Evolutionary conservation across 495 filamentous ascomycete genomes (phyloP).

Genomic region (Achaetomiella virescens): DNA sequence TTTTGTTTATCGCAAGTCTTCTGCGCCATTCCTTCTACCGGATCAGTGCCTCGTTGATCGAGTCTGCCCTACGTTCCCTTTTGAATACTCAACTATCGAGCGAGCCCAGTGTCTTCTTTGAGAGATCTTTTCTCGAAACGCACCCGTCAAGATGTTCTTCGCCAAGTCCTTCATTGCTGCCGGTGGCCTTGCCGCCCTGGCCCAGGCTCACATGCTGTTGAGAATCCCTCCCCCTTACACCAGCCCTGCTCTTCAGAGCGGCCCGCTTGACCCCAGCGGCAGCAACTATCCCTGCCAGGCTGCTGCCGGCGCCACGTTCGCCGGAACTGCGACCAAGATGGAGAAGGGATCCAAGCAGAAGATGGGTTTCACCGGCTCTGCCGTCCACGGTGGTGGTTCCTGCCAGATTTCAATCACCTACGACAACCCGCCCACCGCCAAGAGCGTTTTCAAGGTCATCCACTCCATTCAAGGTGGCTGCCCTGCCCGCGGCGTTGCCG

Average conservation of each 20-base stretch:
- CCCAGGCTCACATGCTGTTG: slow-evolving; percentile 68
- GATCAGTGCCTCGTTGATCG: slow-evolving; percentile 12
- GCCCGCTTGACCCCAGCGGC: slow-evolving; percentile 54
- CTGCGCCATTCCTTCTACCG: slow-evolving; percentile 6
- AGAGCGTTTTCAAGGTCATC: slow-evolving; percentile 68
- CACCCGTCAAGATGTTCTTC: slow-evolving; percentile 35
- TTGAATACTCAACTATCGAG: slow-evolving; percentile 10
- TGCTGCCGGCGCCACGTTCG: slow-evolving; percentile 34
- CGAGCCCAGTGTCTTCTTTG: background rate
- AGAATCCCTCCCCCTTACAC: slow-evolving; percentile 61
- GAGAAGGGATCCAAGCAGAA: slow-evolving; percentile 47
- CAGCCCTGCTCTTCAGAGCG: slow-evolving; percentile 33
- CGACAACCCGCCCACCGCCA: slow-evolving; percentile 52
- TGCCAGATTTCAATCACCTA: slow-evolving; percentile 83
- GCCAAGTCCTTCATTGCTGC: slow-evolving; percentile 29
- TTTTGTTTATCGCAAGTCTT: too few relatives aligned
- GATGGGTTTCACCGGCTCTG: slow-evolving; percentile 52
- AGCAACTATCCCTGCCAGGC: slow-evolving; percentile 76
- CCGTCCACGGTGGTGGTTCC: slow-evolving; percentile 78
- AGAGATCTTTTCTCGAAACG: background rate
- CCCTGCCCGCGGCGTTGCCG: slow-evolving; percentile 46
- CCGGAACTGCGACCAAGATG: slow-evolving; percentile 41
- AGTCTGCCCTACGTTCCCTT: slow-evolving; percentile 10
- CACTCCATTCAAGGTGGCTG: slow-evolving; percentile 79
- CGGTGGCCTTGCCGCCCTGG: slow-evolving; percentile 42